These are phyloP conservation scores for Alnus glutinosa DNA, from an alignment of 306 rosid genomes.

Conservation along the genomic window DNA sequence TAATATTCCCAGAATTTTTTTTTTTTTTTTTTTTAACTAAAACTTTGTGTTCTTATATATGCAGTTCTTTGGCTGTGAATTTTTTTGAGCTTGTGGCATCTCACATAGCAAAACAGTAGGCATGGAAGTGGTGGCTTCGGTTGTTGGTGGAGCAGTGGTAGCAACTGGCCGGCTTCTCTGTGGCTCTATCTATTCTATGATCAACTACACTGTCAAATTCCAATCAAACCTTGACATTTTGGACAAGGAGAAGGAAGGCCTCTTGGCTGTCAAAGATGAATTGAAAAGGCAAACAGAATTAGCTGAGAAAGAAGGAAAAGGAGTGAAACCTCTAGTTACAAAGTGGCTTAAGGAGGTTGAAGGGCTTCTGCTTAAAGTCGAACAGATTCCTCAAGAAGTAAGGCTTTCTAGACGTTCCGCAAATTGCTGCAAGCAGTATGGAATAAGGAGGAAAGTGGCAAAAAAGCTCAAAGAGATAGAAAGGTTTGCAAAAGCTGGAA, in stretches of 20 bases:
- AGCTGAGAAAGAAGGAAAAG: not conserved
- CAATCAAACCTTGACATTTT: not conserved
- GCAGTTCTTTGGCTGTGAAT: constrained; percentile 18
- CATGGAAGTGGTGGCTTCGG: constrained; percentile 2
- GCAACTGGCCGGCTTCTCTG: not conserved
- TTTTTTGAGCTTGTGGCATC: not conserved
- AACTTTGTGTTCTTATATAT: not conserved
- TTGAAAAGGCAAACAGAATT: not conserved
- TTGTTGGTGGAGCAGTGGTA: not conserved
- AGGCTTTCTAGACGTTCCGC: not conserved
- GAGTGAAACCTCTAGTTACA: not conserved
- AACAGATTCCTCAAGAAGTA: not conserved
- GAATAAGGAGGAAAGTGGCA: not conserved
- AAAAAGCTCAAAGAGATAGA: constrained; percentile 1
- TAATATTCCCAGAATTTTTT: too few species aligned
- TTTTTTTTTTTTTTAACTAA: too few species aligned
- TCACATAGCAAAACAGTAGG: not conserved
- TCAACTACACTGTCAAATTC: not conserved
- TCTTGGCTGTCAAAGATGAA: not conserved
- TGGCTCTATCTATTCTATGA: not conserved
- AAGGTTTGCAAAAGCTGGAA: not conserved
- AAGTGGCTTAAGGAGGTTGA: constrained; percentile 9
- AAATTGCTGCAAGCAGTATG: not conserved
- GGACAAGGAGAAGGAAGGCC: constrained; percentile 2
- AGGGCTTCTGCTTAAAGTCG: not conserved